Conservation (phyloP, 2,329 filamentous ascomycete genomes). For the Magnaporthiopsis poae region DNA sequence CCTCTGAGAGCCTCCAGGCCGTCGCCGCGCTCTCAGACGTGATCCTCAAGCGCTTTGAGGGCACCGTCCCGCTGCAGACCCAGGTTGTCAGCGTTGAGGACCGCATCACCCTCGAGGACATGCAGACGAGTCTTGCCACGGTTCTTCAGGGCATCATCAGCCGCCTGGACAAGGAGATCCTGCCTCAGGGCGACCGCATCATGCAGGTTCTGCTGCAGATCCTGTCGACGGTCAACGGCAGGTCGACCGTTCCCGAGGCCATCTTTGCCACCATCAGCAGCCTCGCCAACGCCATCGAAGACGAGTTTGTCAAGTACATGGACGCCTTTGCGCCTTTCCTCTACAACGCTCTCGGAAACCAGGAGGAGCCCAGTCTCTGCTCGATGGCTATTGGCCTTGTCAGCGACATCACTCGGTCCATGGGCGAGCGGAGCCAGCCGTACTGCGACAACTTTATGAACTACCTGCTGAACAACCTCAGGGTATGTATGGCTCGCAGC, state of each 20-base stretch:
- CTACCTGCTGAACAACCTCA: slow-evolving; percentile 82
- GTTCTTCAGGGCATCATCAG: slow-evolving; percentile 86
- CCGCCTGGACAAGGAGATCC: slow-evolving; percentile 82
- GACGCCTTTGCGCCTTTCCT: slow-evolving; percentile 85
- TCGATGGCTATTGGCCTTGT: slow-evolving; percentile 96
- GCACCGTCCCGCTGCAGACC: slow-evolving; percentile 76
- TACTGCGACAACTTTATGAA: slow-evolving; percentile 99
- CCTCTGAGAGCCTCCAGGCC: slow-evolving; percentile 70
- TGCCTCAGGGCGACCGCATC: slow-evolving; percentile 81
- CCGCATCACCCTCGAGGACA: slow-evolving; percentile 88
- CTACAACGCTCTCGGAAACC: slow-evolving; percentile 87
- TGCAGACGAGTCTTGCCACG: slow-evolving; percentile 89
- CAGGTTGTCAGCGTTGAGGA: slow-evolving; percentile 97
- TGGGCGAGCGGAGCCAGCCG: slow-evolving; percentile 82
- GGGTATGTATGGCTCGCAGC: slow-evolving; percentile 40
- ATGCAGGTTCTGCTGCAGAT: slow-evolving; percentile 83
- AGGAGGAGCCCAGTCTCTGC: slow-evolving; percentile 88
- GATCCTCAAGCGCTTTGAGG: slow-evolving; percentile 81
- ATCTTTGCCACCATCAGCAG: slow-evolving; percentile 86
- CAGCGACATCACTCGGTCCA: slow-evolving; percentile 86
- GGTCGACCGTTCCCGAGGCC: slow-evolving; percentile 89
- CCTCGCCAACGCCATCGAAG: slow-evolving; percentile 83
- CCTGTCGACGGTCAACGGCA: slow-evolving; percentile 64
- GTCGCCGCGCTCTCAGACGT: slow-evolving; percentile 78
- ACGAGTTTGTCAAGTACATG: slow-evolving; percentile 96